Base-by-base conservation (phyloP, 148 eudicot genomes). In the Salicornia ramosissima region DNA sequence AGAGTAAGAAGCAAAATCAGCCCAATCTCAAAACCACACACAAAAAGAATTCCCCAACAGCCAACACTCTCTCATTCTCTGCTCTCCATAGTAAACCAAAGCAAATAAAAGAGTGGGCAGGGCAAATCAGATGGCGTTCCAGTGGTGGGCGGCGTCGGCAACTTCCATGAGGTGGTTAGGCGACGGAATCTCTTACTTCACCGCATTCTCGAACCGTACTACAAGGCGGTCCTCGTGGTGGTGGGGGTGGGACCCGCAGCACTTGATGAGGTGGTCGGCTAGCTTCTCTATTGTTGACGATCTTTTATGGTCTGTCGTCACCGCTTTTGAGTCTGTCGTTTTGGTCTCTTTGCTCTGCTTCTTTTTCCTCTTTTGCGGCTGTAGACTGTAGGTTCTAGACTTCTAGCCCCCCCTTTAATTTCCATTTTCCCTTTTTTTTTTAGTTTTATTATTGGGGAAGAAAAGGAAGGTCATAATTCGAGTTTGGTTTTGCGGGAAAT, bases 321-420 rank as follows among this genome's bases (percentile, higher is more conserved):
- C 83, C 43, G 85, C 68, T 50, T 58, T 79, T 5, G 85, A 82
- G 73, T 82, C 83, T 11, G 71, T 82, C 65, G 85, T 76, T 69
- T 75, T 82, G 75, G 83, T 79, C 3, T 82, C 85, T 3, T 79
- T 82, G 85, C 80, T 82, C 31, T 70, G 83, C 68, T 79, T 71
- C 74, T 82, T 79, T 78, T 82, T 73, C 76, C 68, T 82, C 56
- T 74, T 79, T 65, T 82, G 85, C 51, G 85, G 85, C 12, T 82
- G 85, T 64, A n/a, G n/a, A n/a, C n/a, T n/a, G n/a, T n/a, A n/a
- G n/a, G n/a, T n/a, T n/a, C n/a, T n/a, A n/a, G n/a, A n/a, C n/a
- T n/a, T n/a, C n/a, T n/a, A n/a, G n/a, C n/a, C n/a, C n/a, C n/a
- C n/a, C n/a, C n/a, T n/a, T n/a, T n/a, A 36, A 36, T 36, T 36